A percentile compares a stretch with the other conserved stretches of the same genome.
phyloP scores from a whole-genome alignment of 371 early-diverging fungal genomes.

The Rhizomucor pusillus region DNA sequence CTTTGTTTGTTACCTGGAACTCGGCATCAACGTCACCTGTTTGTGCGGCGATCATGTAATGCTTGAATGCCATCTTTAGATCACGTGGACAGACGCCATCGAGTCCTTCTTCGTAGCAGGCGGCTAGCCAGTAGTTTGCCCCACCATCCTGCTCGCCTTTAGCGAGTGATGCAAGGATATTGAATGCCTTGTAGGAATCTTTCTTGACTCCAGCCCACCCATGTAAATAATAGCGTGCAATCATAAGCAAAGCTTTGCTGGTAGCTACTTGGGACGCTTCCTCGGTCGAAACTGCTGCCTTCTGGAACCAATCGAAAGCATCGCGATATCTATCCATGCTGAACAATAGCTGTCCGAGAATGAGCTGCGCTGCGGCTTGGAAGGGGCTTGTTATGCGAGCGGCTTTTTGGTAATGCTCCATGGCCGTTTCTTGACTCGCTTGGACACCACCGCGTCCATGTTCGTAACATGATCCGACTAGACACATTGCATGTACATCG shows the following conservation, averaged over 20 bases:
- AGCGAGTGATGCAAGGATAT: constrained; percentile 12
- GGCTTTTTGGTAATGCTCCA: constrained; percentile 69
- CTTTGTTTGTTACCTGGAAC: constrained; percentile 17
- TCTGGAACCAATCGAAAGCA: constrained; percentile 42
- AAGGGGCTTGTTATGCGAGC: constrained; percentile 48
- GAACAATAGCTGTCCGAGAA: constrained; percentile 30
- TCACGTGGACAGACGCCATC: constrained; percentile 14
- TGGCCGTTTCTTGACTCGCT: constrained; percentile 41
- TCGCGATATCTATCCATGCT: constrained; percentile 33
- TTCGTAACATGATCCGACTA: constrained; percentile 72
- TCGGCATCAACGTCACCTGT: constrained; percentile 24
- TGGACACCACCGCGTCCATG: constrained; percentile 65
- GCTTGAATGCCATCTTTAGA: constrained; percentile 16
- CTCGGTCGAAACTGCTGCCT: constrained; percentile 14
- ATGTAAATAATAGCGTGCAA: constrained; percentile 29
- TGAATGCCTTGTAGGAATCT: constrained; percentile 18
- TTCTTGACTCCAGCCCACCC: constrained; percentile 25
- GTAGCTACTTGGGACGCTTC: neutral
- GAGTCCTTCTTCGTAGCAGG: constrained; percentile 32
- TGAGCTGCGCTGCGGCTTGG: constrained; percentile 42
- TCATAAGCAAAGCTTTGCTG: constrained; percentile 30
- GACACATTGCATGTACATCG: constrained; percentile 64
- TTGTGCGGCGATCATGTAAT: constrained; percentile 21
- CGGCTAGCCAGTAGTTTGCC: constrained; percentile 29
- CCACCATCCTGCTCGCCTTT: constrained; percentile 9